Percentiles rank a stretch among this genome's conserved stretches.
These are phyloP conservation scores for Serpula lacrymans DNA, from an alignment of 768 basidiomycete species.

Conservation along the genomic window DNA sequence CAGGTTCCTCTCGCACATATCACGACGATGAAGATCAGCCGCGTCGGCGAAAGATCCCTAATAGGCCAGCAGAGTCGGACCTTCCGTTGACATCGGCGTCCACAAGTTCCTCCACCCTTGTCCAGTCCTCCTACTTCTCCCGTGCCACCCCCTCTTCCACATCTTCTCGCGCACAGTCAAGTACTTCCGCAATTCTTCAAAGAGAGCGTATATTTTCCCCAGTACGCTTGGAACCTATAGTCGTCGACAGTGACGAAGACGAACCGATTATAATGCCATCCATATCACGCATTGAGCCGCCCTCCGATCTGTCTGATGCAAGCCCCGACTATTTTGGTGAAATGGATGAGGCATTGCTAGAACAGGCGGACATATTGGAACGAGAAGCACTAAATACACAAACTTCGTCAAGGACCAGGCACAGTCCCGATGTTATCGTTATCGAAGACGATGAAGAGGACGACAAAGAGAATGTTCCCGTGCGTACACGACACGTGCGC, in stretches of 20 bases:
- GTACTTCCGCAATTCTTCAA: slow-evolving; percentile 31
- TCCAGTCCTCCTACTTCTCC: slow-evolving; percentile 17
- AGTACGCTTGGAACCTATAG: slow-evolving; percentile 13
- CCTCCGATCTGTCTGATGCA: slow-evolving; percentile 11
- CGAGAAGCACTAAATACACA: slow-evolving; percentile 15
- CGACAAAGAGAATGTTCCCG: slow-evolving; percentile 63
- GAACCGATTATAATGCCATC: slow-evolving; percentile 11
- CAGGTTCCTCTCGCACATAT: slow-evolving; percentile 13
- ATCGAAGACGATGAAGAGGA: slow-evolving; percentile 46
- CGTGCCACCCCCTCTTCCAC: slow-evolving; percentile 5
- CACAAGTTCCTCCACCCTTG: slow-evolving; percentile 1
- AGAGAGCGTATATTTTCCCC: slow-evolving; percentile 20
- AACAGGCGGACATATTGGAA: slow-evolving; percentile 30
- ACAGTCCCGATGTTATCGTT: slow-evolving; percentile 32
- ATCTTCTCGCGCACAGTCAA: slow-evolving; percentile 8
- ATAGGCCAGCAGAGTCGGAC: slow-evolving; percentile 13
- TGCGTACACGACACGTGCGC: slow-evolving; percentile 48
- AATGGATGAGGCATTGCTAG: slow-evolving; percentile 39
- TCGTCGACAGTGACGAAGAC: slow-evolving; percentile 30
- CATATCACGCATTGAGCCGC: slow-evolving; percentile 3
- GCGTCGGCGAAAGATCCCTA: slow-evolving; percentile 19
- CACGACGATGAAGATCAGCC: slow-evolving; percentile 23
- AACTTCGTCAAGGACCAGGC: slow-evolving; percentile 17
- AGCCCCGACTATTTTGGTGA: slow-evolving; percentile 31
- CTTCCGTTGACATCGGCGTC: slow-evolving; percentile 15